A percentile compares a stretch with the other conserved stretches of the same genome.
These are phyloP conservation scores for Aegilops sharonensis DNA, from an alignment of 176 grass and related monocot genomes.

Conservation along the genomic window DNA sequence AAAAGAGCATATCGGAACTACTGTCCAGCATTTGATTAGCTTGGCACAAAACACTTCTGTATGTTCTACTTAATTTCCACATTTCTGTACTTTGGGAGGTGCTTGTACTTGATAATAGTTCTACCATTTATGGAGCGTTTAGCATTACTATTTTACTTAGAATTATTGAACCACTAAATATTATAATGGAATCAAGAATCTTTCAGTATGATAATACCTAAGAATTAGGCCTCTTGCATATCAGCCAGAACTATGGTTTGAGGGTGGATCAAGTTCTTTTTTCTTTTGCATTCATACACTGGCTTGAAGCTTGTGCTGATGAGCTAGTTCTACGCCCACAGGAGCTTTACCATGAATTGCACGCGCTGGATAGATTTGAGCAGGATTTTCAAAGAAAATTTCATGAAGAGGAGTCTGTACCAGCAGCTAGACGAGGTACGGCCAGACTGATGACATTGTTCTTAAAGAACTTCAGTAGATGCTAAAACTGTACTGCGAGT, in stretches of 20 bases:
- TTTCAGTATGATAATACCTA: background rate
- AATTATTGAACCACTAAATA: no score
- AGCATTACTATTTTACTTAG: background rate
- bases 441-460: background rate
- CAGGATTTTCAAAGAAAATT: constrained; percentile 83
- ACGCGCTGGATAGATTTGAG: constrained; percentile 84
- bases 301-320: constrained; percentile 28
- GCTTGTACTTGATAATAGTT: background rate
- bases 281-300: background rate
- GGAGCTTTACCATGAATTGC: constrained; percentile 95
- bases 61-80: constrained; percentile 3
- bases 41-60: constrained; percentile 92
- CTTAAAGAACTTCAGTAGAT: background rate
- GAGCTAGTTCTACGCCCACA: constrained; percentile 33
- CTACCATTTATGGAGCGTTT: background rate
- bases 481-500: background rate
- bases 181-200: background rate
- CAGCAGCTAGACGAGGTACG: constrained; percentile 68
- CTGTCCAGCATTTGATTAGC: constrained; percentile 66
- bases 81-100: background rate
- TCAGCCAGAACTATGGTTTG: background rate
- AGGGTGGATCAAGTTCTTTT: background rate
- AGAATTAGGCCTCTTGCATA: background rate
- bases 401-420: constrained; percentile 75
- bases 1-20: constrained; percentile 61